phyloP scores from a whole-genome alignment of 2,329 filamentous ascomycete species.

The Dothidotthia symphoricarpi region DNA sequence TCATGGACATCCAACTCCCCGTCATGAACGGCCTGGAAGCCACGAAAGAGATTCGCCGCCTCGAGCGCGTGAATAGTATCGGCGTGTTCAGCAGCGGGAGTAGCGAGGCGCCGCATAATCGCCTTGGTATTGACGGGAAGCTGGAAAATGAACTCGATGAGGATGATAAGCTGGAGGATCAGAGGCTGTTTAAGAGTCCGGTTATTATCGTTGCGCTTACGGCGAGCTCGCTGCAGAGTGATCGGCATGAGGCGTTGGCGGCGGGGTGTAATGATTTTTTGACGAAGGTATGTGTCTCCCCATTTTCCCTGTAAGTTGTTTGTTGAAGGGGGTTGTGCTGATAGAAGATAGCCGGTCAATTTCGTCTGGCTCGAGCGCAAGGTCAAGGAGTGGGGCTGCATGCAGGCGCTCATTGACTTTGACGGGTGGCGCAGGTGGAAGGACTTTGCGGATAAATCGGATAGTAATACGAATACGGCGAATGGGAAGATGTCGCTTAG shows the following conservation, averaged over 20 bases:
- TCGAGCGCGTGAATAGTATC: constrained; percentile 88
- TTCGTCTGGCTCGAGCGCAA: constrained; percentile 97
- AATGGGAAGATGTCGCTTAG: constrained; percentile 37
- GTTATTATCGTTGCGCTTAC: constrained; percentile 98
- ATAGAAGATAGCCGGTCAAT: constrained; percentile 83
- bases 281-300: constrained; percentile 71
- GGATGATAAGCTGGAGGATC: constrained; percentile 67
- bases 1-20: constrained; percentile 98
- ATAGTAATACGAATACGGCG: constrained; percentile 37
- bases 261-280: constrained; percentile 98
- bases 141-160: constrained; percentile 47
- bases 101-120: constrained; percentile 41
- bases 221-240: constrained; percentile 89
- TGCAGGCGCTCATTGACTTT: constrained; percentile 98
- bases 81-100: constrained; percentile 71
- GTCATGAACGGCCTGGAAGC: constrained; percentile 95
- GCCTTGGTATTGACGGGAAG: constrained; percentile 41
- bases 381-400: constrained; percentile 99
- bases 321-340: too few relatives aligned
- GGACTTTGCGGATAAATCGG: constrained; percentile 58
- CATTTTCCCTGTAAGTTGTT: neutral
- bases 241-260: constrained; percentile 89
- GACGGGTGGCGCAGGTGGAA: constrained; percentile 99
- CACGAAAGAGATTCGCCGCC: constrained; percentile 85
- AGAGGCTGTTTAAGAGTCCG: constrained; percentile 80